Evolutionary conservation across 352 stramenopile genomes (phyloP).

Genomic region (Pythium plurisporium): DNA sequence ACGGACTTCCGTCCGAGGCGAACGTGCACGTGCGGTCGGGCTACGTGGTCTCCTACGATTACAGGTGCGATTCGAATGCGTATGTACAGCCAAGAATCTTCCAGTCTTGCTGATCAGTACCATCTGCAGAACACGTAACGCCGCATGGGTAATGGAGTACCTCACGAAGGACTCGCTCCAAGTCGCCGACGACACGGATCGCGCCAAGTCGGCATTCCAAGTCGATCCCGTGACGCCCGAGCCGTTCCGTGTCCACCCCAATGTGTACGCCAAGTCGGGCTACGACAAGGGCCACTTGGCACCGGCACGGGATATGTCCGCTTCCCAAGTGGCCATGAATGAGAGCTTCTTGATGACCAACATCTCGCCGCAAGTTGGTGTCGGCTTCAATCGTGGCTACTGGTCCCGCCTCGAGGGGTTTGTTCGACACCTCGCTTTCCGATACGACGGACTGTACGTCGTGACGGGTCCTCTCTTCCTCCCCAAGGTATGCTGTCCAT

Average conservation of each 20-base stretch:
- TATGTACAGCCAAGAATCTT: no score
- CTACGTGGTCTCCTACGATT: conserved; percentile 86
- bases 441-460: conserved; percentile 84
- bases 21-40: conserved; percentile 73
- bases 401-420: conserved; percentile 87
- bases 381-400: conserved; percentile 86
- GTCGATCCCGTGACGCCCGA: conserved; percentile 68
- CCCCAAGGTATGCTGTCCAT: conserved; percentile 62
- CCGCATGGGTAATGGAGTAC: conserved; percentile 84
- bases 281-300: conserved; percentile 95
- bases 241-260: conserved; percentile 83
- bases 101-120: background rate
- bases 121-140: conserved; percentile 60
- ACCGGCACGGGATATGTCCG: conserved; percentile 87
- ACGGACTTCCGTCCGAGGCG: conserved; percentile 54
- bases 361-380: conserved; percentile 89
- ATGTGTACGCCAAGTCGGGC: conserved; percentile 86
- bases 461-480: conserved; percentile 94
- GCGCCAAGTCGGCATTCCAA: conserved; percentile 84
- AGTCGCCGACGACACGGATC: conserved; percentile 63
- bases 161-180: conserved; percentile 70
- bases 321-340: conserved; percentile 77
- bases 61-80: conserved; percentile 32
- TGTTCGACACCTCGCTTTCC: conserved; percentile 71
- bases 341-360: conserved; percentile 96